Base-by-base conservation (phyloP, 2,329 filamentous ascomycete genomes). In the Neonectria sp. region DNA sequence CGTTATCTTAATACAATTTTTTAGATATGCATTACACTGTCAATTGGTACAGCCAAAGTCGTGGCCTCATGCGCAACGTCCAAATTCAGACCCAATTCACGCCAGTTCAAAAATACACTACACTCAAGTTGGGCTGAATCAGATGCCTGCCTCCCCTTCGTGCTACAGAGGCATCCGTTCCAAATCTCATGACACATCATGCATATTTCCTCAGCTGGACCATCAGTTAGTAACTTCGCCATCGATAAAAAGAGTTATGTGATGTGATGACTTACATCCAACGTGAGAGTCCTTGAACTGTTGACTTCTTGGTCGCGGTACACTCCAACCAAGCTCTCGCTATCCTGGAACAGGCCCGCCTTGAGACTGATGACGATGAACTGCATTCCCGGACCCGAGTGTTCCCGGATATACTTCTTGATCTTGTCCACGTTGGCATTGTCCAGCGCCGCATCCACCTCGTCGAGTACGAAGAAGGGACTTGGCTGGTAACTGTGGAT, bases 341-440 rank as follows among this genome's bases (percentile, higher is more conserved):
- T 97, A 80, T 97, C 93, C 82, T 99, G 95, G 84, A 98, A 99
- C 63, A 99, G 86, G 1, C 95, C 95, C 0, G 95, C 93, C 88
- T 99, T 99, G 79, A 99, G 87, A 83, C 91, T 95, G 81, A 99
- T 99, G 73, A 99, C 96, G 68, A 99, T 97, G 75, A 99, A 99
- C 81, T 99, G 96, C 95, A 98, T 98, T 15, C 97, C 97, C 1
- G 96, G 96, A 0, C 94, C 94, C 1, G 95, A 93, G 81, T 99
- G 95, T 77, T 97, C 94, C 43, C 92, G 90, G 69, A 99, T 97
- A 78, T 99, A 99, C 81, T 96, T 96, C 71, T 95, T 96, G 81
- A 99, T 95, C 79, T 97, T 95, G 74, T 94, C 92, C 7, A 98
- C 96, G 76, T 99, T 99, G 68, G 95, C 95, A 77, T 98, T 97